phyloP scores from a whole-genome alignment of 768 basidiomycete genomes.

The Trichaptum fuscoviolaceum region DNA sequence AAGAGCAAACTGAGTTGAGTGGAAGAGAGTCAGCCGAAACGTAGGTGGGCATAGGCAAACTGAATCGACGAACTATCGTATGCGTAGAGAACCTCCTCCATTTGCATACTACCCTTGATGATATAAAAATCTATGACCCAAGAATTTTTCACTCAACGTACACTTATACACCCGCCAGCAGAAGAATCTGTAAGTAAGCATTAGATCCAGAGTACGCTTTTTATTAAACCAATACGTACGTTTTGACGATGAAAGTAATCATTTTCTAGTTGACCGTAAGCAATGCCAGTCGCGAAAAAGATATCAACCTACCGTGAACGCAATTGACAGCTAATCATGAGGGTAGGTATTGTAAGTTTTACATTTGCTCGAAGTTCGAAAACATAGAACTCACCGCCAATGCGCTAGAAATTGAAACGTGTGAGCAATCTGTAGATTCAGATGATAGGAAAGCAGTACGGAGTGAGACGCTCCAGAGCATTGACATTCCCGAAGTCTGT shows the following conservation, averaged over 20 bases:
- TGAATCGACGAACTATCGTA: neutral
- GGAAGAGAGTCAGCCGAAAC: neutral
- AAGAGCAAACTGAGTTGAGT: neutral
- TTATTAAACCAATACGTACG: neutral
- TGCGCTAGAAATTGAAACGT: neutral
- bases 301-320: neutral
- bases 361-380: neutral
- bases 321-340: neutral
- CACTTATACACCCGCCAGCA: neutral
- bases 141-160: neutral
- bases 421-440: neutral
- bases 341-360: neutral
- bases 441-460: neutral
- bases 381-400: neutral
- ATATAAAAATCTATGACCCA: neutral
- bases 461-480: neutral
- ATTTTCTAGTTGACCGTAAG: neutral
- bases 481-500: neutral
- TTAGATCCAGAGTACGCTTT: neutral
- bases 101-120: neutral
- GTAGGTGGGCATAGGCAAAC: neutral
- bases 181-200: neutral
- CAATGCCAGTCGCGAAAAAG: neutral
- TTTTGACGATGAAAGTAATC: neutral
- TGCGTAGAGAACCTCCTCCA: neutral